Percentiles rank a stretch among this genome's conserved stretches.
These are phyloP conservation scores for Xylariaceae sp. DNA, from an alignment of 2,329 filamentous ascomycete genomes.

Conservation along the genomic window DNA sequence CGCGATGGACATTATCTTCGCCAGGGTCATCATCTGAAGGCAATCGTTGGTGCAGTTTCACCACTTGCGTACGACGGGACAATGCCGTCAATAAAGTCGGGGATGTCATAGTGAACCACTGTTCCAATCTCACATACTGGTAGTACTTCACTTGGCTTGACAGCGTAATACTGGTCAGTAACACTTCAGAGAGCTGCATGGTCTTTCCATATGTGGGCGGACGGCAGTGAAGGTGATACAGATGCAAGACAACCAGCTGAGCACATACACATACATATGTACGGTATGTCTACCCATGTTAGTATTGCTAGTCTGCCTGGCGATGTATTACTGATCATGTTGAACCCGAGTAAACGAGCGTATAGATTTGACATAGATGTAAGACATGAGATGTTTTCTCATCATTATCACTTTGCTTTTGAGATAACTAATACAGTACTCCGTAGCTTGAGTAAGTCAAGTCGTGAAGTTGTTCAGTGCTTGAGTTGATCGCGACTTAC, in stretches of 20 bases:
- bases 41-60: not conserved
- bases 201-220: not conserved
- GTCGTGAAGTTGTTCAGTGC: too few species aligned
- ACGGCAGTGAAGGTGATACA: not conserved
- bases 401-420: too few species aligned
- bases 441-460: too few species aligned
- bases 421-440: too few species aligned
- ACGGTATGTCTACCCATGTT: not conserved
- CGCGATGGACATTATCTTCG: not conserved
- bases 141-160: too few species aligned
- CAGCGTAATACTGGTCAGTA: too few species aligned
- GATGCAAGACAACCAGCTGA: not conserved
- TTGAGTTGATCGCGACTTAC: too few species aligned
- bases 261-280: not conserved
- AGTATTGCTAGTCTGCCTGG: too few species aligned
- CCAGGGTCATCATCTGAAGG: not conserved
- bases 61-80: not conserved
- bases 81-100: not conserved
- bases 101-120: not conserved
- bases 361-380: too few species aligned
- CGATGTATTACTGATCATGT: too few species aligned
- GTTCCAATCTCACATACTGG: not conserved
- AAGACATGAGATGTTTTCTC: too few species aligned
- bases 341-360: too few species aligned
- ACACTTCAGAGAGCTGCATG: not conserved